Base-by-base conservation (phyloP, 2,329 filamentous ascomycete genomes). In the Epichloe bromicola region DNA sequence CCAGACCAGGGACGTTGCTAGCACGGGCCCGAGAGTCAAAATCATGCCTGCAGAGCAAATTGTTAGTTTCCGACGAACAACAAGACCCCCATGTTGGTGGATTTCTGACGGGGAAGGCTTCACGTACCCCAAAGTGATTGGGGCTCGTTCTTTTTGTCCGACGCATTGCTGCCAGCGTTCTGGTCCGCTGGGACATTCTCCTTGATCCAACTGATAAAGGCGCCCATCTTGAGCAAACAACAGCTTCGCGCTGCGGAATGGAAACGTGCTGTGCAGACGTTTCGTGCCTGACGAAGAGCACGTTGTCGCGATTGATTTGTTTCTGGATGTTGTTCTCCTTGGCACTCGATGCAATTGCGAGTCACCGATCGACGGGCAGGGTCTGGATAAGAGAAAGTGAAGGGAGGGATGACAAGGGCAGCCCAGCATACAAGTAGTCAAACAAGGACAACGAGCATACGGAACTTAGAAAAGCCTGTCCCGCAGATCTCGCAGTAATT, bases 11-110 rank as follows among this genome's bases (percentile, higher is more conserved):
- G 75, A 70, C 53, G 74, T 71, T 42, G 74, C 54, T 43, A 76
- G 58, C 5, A 80, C 70, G 10, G 79, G 79, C 7, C 78, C 56
- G 17, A 82, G 69, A 34, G 78, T 81, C 60, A 68, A 67, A 44
- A 78, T 37, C 67, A 70, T 70, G 60, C 65, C 66, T 68, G 10
- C 1, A 15, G 12, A 39, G 41, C 51, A 39, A 54, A 50, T 36
- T 48, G 30, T 55, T 43, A 51, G 47, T 51, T 42, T 36, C 20
- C 20, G 33, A 33, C 38, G 11, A 36, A 41, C 42, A 11, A 34
- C 1, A 4, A 4, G 12, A 6, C 36, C 34, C 34, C 6, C 6
- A 3, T 17, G 30, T 26, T 7, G 23, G 34, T 33, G 48, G n/a
- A 46, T 17, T 4, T 12, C 15, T 12, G n/a, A 34, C 17, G 19